Percentiles rank a stretch among this genome's conserved stretches.
These are phyloP conservation scores for Fusarium clavum DNA, from an alignment of 2,329 filamentous ascomycete species.

Conservation along the genomic window DNA sequence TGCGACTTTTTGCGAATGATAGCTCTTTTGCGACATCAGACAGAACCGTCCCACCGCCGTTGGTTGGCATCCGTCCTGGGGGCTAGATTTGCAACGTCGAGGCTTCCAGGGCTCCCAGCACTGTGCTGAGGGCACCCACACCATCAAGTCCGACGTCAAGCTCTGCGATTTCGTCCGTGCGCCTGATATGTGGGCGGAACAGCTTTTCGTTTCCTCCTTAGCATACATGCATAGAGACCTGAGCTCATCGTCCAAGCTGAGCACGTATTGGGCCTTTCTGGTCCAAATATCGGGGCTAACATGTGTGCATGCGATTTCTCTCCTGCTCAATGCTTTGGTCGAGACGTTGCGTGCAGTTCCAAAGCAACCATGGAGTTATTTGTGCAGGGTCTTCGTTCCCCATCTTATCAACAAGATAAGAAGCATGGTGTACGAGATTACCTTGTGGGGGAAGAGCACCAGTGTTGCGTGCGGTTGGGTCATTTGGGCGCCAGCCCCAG, in stretches of 20 bases:
- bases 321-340: background rate
- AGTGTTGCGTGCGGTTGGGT: constrained; percentile 30
- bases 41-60: constrained; percentile 38
- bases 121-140: constrained; percentile 36
- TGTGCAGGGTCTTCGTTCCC: background rate
- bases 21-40: constrained; percentile 39
- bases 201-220: constrained; percentile 42
- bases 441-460: constrained; percentile 28
- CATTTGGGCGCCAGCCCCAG: constrained; percentile 33
- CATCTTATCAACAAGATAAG: constrained; percentile 11
- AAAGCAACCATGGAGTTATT: background rate
- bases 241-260: constrained; percentile 6
- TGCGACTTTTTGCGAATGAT: constrained; percentile 40
- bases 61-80: constrained; percentile 26
- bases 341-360: background rate
- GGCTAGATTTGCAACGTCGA: constrained; percentile 24
- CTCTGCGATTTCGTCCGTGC: constrained; percentile 37
- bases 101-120: constrained; percentile 32
- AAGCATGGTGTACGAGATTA: constrained; percentile 24
- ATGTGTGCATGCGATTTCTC: background rate
- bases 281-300: background rate
- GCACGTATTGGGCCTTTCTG: background rate
- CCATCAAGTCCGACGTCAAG: constrained; percentile 36
- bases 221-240: constrained; percentile 35
- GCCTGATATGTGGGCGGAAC: constrained; percentile 39